Base-by-base conservation (phyloP, 768 basidiomycete genomes). In the Boletus tomentosulus region DNA sequence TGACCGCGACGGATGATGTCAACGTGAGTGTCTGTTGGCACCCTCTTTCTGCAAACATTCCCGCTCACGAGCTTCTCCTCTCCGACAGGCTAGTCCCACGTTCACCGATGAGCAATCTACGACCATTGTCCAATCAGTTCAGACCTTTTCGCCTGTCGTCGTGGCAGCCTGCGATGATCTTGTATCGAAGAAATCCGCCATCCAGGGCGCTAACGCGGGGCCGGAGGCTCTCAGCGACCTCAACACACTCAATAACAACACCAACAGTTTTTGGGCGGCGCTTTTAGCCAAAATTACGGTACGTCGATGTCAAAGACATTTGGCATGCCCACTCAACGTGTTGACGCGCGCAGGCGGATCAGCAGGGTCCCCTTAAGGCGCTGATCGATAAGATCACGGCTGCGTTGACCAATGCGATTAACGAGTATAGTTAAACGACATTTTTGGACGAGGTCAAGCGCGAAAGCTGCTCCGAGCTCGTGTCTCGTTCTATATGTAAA, bases 101-200 rank as follows among this genome's bases (percentile, higher is more conserved):
- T 54, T 61, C 24, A 50, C 28, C 4, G 38, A 53, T 0, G 8
- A 34, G 10, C 6, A 63, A 13, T 13, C 24, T 44, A 8, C 8
- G 6, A 1, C 4, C 4, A 12, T 52, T 0, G 0, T 49, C 0
- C 1, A 0, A 4, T 0, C 0, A 7, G 0, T 37, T 6, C 0
- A 7, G 4, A 2, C 0, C 1, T 0, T 45, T 16, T 3, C 0
- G 9, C 10, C 13, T 1, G 1, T 3, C 24, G 8, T 48, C 41
- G 0, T 24, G 19, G 12, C 13, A 1, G 10, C 4, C n/a, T 30
- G 48, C 38, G 0, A 1, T 5, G 19, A 48, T 43, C 24, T 61
- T 16, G 13, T 12, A 27, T 16, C 27, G 28, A 51, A 57, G 37
- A 44, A 50, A 33, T 0, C 13, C 1, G 35, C 35, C 4, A 0